Base-by-base conservation (phyloP, 352 stramenopile species). In the Phytophthora aleatoria region DNA sequence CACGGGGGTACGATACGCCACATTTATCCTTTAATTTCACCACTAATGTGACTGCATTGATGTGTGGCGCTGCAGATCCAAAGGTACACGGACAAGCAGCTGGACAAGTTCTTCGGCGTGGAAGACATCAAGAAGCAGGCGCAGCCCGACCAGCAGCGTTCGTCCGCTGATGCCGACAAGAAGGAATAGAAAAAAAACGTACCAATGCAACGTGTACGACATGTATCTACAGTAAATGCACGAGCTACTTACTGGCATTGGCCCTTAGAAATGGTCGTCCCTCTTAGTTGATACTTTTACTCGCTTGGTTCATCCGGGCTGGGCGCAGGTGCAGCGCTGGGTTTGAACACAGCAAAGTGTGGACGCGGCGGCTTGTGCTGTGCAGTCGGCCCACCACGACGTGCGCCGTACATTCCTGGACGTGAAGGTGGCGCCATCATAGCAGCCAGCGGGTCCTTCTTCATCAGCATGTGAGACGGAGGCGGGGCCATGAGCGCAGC, bases 331-430 rank as follows among this genome's bases (percentile, higher is more conserved):
- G 68, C 5, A 41, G 81, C 64, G 48, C 48, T 77, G 1, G 85
- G 88, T 67, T 96, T 96, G 67, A 96, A 96, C 42, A 96, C 87
- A 20, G 85, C 85, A 67, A 93, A 96, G 68, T 95, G 87, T 20
- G 87, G 88, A 41, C 87, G 88, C 4, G 84, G 80, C 6, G 87
- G 81, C 38, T 83, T 85, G 11, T 76, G 71, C 52, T 79, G 68
- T 20, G 60, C 58, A 20, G 67, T 74, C 4, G 77, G 76, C 30
- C 58, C 60, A 8, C 73, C 62, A 45, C 68, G 60, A 30, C 39
- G 61, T 2, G 59, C 39, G 10, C 74, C 71, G 27, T 84, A 81
- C 48, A 78, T 50, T 16, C 75, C 65, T 16, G 73, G 51, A 42
- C 76, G 81, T 10, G 69, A 54, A 39, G 79, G 71, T 9, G 88